Evolutionary conservation across 2,329 filamentous ascomycete genomes (phyloP).

Genomic region (Pseudogymnoascus sp.): DNA sequence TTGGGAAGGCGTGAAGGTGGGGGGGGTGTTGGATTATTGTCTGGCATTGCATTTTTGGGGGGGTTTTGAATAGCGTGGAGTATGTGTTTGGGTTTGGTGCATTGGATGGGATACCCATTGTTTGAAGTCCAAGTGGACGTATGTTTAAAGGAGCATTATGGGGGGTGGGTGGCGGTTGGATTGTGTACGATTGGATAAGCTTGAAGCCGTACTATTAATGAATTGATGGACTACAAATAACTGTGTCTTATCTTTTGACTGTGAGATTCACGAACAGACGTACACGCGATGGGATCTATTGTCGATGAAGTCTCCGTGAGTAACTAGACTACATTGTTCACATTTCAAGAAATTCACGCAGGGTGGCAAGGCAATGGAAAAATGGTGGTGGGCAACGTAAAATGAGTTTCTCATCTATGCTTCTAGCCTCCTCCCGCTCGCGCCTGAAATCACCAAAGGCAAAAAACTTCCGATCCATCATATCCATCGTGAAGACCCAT

Average conservation of each 20-base stretch:
- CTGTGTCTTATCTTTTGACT: background rate
- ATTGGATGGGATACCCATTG: conserved; percentile 1
- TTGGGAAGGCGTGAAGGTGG: background rate
- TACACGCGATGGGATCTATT: background rate
- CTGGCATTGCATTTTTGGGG: background rate
- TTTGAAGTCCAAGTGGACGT: background rate
- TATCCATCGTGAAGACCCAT: background rate
- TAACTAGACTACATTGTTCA: background rate
- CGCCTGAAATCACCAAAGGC: background rate
- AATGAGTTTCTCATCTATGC: background rate
- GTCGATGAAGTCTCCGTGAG: background rate
- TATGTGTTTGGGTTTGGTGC: background rate
- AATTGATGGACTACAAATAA: background rate
- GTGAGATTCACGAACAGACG: background rate
- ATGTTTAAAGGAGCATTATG: background rate
- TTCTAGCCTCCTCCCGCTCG: background rate
- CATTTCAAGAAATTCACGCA: background rate
- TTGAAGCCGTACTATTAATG: background rate
- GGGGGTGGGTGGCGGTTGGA: background rate
- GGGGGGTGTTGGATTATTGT: background rate
- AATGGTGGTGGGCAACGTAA: background rate
- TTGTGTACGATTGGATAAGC: conserved; percentile 2
- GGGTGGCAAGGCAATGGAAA: background rate
- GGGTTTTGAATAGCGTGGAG: background rate
- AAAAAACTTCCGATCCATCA: background rate